Evolutionary conservation across 2,329 filamentous ascomycete species (phyloP).

Genomic region (Zymoseptoria brevis): DNA sequence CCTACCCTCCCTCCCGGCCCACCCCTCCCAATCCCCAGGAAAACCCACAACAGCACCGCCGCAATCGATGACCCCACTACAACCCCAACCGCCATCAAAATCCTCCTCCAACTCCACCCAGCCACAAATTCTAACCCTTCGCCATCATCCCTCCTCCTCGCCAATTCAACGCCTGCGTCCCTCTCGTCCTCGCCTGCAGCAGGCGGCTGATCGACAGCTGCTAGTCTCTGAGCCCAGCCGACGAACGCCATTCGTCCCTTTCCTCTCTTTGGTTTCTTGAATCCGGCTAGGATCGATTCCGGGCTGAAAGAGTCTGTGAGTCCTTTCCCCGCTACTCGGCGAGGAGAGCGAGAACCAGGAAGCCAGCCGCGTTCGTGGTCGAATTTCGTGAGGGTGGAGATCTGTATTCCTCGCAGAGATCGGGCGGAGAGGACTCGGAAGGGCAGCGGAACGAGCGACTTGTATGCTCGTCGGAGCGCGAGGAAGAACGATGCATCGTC

Average conservation of each 20-base stretch:
- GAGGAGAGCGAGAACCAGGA: slow-evolving; percentile 21
- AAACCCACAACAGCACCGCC: slow-evolving; percentile 30
- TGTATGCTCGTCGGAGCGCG: slow-evolving; percentile 23
- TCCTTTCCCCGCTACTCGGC: slow-evolving; percentile 23
- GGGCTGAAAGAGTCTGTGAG: slow-evolving; percentile 33
- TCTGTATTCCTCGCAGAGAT: slow-evolving; percentile 23
- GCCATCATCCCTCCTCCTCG: slow-evolving; percentile 18
- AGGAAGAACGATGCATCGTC: slow-evolving; percentile 30
- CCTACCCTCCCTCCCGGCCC: slow-evolving; percentile 30
- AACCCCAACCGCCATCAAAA: slow-evolving; percentile 22
- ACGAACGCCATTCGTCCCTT: slow-evolving; percentile 37
- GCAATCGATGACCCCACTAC: slow-evolving; percentile 26
- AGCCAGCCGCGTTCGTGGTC: slow-evolving; percentile 27
- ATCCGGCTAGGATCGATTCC: slow-evolving; percentile 32
- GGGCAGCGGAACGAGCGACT: slow-evolving; percentile 17
- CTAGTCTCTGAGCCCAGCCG: slow-evolving; percentile 35
- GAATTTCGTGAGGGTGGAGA: slow-evolving; percentile 18
- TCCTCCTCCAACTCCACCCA: slow-evolving; percentile 26
- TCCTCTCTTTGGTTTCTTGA: slow-evolving; percentile 27
- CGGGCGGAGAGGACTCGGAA: slow-evolving; percentile 27
- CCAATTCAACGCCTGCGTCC: slow-evolving; percentile 8
- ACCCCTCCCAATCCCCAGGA: slow-evolving; percentile 28
- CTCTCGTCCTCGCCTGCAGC: slow-evolving; percentile 3
- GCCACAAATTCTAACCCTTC: slow-evolving; percentile 32
- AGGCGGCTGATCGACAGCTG: slow-evolving; percentile 13